Base-by-base conservation (phyloP, 2,329 filamentous ascomycete species). In the Purpureocillium lavendulum region DNA sequence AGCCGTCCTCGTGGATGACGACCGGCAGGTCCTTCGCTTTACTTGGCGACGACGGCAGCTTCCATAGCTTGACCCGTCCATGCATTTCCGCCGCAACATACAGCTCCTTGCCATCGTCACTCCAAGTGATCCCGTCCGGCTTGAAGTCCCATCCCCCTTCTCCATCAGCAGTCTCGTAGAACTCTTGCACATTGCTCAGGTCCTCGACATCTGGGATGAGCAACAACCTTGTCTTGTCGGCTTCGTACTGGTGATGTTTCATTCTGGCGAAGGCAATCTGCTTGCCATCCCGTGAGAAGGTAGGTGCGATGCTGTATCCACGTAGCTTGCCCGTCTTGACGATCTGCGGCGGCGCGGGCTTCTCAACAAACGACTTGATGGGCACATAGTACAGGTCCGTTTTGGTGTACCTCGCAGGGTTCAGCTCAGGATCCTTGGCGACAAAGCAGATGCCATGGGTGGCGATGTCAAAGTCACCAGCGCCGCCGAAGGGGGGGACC, bases 251-350 rank as follows among this genome's bases (percentile, higher is more conserved):
- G 38, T 77, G 70, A 40, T 73, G 73, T 46, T 75, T 73, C 88
- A 94, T 94, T 45, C 84, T 78, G 24, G 86, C 70, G 57, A 94
- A 95, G 2, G 78, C 86, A 18, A 90, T 67, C 43, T 75, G 73
- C 29, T 70, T 75, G 9, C 86, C 85, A 51, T 83, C 73, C 4
- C 78, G 77, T 3, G 86, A 89, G 61, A 94, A 94, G 0, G 75
- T 71, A 0, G 88, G 87, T 3, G 65, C 66, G 14, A 69, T 69
- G 17, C 73, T 77, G 49, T 87, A 86, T 7, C 84, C 84, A 44
- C 69, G 62, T 53, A 84, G 57, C 53, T 64, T 64, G 41, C 69
- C 73, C 16, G 76, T 82, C 55, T 71, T 69, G 36, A 62, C 47
- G 18, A 73, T 64, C 53, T 67, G 70, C 4, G 70, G 77, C 39